A percentile compares a stretch with the other conserved stretches of the same genome.
phyloP scores from a whole-genome alignment of 1,284 basidiomycete species.

The Naganishia albida region DNA sequence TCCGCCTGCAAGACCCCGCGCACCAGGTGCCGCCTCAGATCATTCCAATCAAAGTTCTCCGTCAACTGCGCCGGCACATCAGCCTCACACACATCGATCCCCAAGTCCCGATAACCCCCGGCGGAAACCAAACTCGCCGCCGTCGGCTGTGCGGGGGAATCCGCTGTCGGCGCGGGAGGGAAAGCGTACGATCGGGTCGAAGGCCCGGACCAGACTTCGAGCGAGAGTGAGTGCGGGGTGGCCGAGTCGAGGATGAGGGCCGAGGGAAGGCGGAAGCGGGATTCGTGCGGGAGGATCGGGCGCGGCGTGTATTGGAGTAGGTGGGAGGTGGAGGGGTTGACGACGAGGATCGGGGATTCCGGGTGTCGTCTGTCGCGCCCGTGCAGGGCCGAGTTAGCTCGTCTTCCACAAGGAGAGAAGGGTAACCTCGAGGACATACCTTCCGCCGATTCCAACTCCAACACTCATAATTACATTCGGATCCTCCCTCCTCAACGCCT shows the following conservation, averaged over 20 bases:
- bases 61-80: slow-evolving; percentile 89
- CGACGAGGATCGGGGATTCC: slow-evolving; percentile 54
- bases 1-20: slow-evolving; percentile 96
- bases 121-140: slow-evolving; percentile 34
- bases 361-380: slow-evolving; percentile 52
- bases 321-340: slow-evolving; percentile 50
- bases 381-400: too few species aligned
- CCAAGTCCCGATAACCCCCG: slow-evolving; percentile 52
- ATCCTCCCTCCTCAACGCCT: slow-evolving; percentile 79
- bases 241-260: slow-evolving; percentile 53
- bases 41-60: slow-evolving; percentile 97
- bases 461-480: slow-evolving; percentile 97
- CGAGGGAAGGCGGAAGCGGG: slow-evolving; percentile 49
- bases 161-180: slow-evolving; percentile 7
- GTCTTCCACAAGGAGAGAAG: neutral
- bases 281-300: slow-evolving; percentile 45
- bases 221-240: slow-evolving; percentile 60
- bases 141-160: slow-evolving; percentile 20
- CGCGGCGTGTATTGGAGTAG: slow-evolving; percentile 51
- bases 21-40: slow-evolving; percentile 88
- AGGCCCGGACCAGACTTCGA: slow-evolving; percentile 81
- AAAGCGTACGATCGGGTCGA: slow-evolving; percentile 62
- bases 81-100: slow-evolving; percentile 57
- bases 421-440: slow-evolving; percentile 36
- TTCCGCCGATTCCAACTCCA: slow-evolving; percentile 63